Evolutionary conservation across 768 basidiomycete genomes (phyloP), one percentile per base, ranked within the genome.

Genomic region (Leucocoprinus leucothites): DNA sequence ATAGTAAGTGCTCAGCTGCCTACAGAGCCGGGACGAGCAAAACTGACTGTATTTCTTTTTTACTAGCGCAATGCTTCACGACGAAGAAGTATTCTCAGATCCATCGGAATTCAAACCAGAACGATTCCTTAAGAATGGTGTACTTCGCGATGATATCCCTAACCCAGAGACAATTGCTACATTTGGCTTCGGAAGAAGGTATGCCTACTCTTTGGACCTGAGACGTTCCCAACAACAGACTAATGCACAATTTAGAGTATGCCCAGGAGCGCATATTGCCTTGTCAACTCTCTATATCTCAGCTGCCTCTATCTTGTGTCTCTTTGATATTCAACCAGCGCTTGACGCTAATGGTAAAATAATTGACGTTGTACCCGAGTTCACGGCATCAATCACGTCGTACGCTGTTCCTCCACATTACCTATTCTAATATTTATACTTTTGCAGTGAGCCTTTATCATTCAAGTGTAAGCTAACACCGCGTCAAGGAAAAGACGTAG

Each of bases 251-350:
- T 19, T 5, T 19, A 80, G 79, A 55, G 69, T 76, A 53, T 85
- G 84, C 60, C 81, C 82, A 9, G 82, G 84, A 9, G 68, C 76
- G 42, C 69, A 79, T 57, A 74, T 84, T 48, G 84, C 78, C 2
- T 77, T 81, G 49, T 58, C 69, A 3, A 74, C 67, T 51, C 14
- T 68, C 11, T 62, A 54, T 40, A 36, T 67, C 14, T 44, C 58
- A 14, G 45, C 63, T 31, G 58, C 65, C 3, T 63, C 62, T 3
- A 53, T 61, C 35, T 61, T 67, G 9, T 28, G 62, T 1, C 38
- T 60, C 3, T 63, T 66, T 46, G 34, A 63, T 21, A 58, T 67
- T 42, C 34, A 35, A 14, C 58, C 57, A 13, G 49, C 58, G n/a
- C 50, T 48, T 26, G 60, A 61, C 51, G 53, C 54, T 13, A 43